Evolutionary conservation across 352 stramenopile genomes (phyloP).

Genomic region (Phytopythium ostracodes): DNA sequence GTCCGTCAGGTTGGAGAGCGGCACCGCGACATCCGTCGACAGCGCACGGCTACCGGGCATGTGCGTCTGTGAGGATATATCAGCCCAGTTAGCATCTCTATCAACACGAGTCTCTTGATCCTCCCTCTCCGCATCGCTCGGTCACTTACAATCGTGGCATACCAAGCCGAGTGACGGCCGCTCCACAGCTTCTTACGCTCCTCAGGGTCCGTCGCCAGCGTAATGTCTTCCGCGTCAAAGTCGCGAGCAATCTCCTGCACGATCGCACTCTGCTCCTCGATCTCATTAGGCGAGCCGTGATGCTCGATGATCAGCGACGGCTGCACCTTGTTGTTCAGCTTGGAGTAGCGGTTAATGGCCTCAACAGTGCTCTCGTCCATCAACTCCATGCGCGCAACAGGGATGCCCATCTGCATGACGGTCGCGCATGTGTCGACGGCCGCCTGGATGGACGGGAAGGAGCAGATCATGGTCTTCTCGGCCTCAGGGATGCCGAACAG

Average conservation of each 20-base stretch:
- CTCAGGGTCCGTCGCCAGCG: constrained; percentile 60
- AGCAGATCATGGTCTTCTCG: constrained; percentile 90
- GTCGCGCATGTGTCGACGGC: constrained; percentile 79
- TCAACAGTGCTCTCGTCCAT: constrained; percentile 81
- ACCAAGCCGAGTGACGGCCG: constrained; percentile 84
- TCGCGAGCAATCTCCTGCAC: constrained; percentile 86
- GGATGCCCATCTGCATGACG: constrained; percentile 87
- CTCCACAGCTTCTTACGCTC: constrained; percentile 85
- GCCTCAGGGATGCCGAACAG: constrained; percentile 91
- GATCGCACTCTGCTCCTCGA: constrained; percentile 86
- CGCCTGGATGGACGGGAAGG: constrained; percentile 90
- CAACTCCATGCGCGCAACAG: constrained; percentile 83
- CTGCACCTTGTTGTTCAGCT: constrained; percentile 66
- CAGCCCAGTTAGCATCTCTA: not conserved
- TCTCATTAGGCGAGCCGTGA: constrained; percentile 67
- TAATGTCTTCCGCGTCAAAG: constrained; percentile 80
- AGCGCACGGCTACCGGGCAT: constrained; percentile 81
- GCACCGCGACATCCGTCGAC: constrained; percentile 96
- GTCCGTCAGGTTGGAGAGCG: constrained; percentile 91
- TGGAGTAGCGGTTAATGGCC: constrained; percentile 86
- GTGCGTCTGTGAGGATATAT: constrained; percentile 33
- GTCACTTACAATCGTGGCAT: constrained; percentile 71
- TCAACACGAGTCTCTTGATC: no score
- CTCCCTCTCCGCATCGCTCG: not conserved
- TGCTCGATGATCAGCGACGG: constrained; percentile 96